Evolutionary conservation across 2,329 filamentous ascomycete species (phyloP), one percentile per base, ranked within the genome.

Genomic region (Incumbomyces lentus): DNA sequence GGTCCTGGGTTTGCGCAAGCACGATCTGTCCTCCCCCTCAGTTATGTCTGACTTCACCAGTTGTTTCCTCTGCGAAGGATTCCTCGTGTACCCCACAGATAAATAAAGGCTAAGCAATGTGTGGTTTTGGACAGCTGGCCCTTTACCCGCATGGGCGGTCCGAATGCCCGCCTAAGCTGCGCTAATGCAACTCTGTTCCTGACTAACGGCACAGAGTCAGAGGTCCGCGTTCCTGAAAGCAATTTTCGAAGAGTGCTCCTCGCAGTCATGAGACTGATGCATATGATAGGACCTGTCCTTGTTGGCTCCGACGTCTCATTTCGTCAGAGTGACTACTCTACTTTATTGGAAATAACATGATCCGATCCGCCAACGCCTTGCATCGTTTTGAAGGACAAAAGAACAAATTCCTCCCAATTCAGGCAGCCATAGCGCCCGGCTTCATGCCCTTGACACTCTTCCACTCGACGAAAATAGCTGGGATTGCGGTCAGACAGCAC

Each of bases 381-480:
- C 33, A 45, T 3, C 29, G 19, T 6, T 40, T 40, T 26, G 12
- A 31, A 38, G 35, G 18, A 30, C 30, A 18, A 32, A 13, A 22
- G 12, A 33, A 46, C 22, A 32, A 32, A 39, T 10, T 14, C 12
- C 18, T 7, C 12, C 8, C 5, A 14, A 22, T 13, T 42, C 53
- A 56, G n/a, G 49, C 54, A 45, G 51, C 52, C 4, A 47, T 35
- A 32, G 34, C 53, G 42, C 50, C 52, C 19, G 52, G 50, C 49
- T 55, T 55, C 55, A 55, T 55, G 26, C 54, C 55, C 52, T 65
- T 68, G 19, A 69, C 62, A 3, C 61, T 66, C 44, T 64, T 58
- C 66, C 66, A 69, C 49, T 68, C 60, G 11, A 69, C 52, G 29
- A 60, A 61, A 19, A 65, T 49, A 1, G 62, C 59, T 0, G 60